Conservation (phyloP, 1,284 basidiomycete genomes). For the Microbotryum scabiosae region DNA sequence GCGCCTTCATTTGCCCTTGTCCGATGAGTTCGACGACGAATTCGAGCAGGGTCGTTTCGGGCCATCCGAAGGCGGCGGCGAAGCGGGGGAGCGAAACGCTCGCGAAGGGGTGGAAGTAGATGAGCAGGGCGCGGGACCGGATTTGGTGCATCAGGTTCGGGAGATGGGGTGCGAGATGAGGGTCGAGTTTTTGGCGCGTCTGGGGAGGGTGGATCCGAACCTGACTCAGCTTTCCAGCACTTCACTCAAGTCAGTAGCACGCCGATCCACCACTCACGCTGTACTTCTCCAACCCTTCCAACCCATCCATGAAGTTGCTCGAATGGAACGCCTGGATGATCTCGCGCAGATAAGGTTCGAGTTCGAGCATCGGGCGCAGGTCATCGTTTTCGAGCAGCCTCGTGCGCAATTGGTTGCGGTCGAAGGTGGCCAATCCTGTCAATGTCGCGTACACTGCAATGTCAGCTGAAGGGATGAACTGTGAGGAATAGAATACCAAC, state of each 20-base stretch:
- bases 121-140: conserved; percentile 61
- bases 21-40: conserved; percentile 66
- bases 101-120: conserved; percentile 76
- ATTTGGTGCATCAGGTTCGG: conserved; percentile 53
- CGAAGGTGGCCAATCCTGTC: conserved; percentile 66
- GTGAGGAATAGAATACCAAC: background rate
- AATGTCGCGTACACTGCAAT: conserved; percentile 73
- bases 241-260: background rate
- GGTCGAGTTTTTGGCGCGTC: conserved; percentile 65
- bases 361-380: conserved; percentile 69
- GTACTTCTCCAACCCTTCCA: conserved; percentile 61
- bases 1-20: conserved; percentile 60
- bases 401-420: conserved; percentile 58
- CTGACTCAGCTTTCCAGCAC: background rate
- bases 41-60: conserved; percentile 55
- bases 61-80: conserved; percentile 73
- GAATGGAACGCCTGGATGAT: conserved; percentile 70
- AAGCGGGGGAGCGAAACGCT: conserved; percentile 69
- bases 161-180: conserved; percentile 62
- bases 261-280: conserved; percentile 48
- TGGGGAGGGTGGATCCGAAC: conserved; percentile 35
- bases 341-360: conserved; percentile 73
- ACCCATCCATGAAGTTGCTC: conserved; percentile 68
- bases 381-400: conserved; percentile 58
- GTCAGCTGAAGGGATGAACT: conserved; percentile 67